Evolutionary conservation across 805 yeast genomes (phyloP), one percentile per base, ranked within the genome.

Genomic region (Teunomyces tritomae): DNA sequence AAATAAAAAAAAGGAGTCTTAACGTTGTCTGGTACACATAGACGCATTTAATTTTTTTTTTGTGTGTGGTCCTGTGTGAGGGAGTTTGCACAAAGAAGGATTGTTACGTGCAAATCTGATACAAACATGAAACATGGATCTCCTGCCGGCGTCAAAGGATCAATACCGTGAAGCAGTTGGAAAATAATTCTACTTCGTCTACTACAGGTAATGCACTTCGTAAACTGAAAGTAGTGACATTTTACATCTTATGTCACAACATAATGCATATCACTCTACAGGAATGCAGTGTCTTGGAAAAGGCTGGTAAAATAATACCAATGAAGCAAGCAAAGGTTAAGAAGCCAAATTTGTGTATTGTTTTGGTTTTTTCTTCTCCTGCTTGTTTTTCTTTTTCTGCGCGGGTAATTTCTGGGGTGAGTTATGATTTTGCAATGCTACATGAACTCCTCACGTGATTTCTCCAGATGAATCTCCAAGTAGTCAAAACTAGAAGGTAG

Each of bases 91-190:
- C 34, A 37, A 37, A 37, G 13, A 37, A 13, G 11, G 5, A 37
- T 24, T 24, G 14, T 26, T 37, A 26, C 40, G 17, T 37, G 9
- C 40, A 13, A 14, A 20, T 6, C 29, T 37, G 29, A 37, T 8
- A 37, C 40, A 37, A 20, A 37, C 27, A 11, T 26, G 40, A 37
- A 37, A 37, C 40, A 24, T 24, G 40, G 10, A 26, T 37, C 27
- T n/a, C 13, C 26, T 24, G 13, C 13, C 10, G 7, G 26, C 26
- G 17, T 32, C n/a, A 16, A 17, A 32, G 9, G 17, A 32, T 32
- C 17, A 9, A 11, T 9, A 32, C 17, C 34, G 16, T 32, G 34
- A 13, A 32, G 16, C 16, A 32, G 9, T 13, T 13, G 17, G 14
- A 32, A 28, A 32, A 32, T 29, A 30, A n/a, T 32, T 32, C 34